A percentile compares a stretch with the other conserved stretches of the same genome.
Conservation (phyloP, 176 grass and related monocot species). For the Musa acuminata region DNA sequence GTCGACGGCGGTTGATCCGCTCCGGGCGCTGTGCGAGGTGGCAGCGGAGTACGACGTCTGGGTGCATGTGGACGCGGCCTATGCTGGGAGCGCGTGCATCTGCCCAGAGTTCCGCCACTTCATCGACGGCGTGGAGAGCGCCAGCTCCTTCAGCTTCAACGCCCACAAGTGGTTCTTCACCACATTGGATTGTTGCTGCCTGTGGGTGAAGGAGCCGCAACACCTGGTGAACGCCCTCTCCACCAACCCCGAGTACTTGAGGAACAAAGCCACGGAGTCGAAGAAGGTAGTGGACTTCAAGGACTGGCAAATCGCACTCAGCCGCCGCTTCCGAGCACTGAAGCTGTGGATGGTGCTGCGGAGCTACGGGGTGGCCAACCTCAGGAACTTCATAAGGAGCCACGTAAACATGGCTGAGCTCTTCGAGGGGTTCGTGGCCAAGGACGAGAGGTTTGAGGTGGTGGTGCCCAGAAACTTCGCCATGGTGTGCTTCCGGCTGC, state of each 20-base stretch:
- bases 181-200: conserved; percentile 61
- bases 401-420: conserved; percentile 40
- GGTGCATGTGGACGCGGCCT: conserved; percentile 56
- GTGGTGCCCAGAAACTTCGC: conserved; percentile 39
- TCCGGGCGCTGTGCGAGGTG: conserved; percentile 27
- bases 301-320: conserved; percentile 58
- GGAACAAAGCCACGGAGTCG: conserved; percentile 27
- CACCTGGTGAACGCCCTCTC: conserved; percentile 42
- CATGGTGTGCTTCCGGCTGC: conserved; percentile 50
- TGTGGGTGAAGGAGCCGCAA: conserved; percentile 35
- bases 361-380: conserved; percentile 44
- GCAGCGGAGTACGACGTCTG: conserved; percentile 12
- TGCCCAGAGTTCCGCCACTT: conserved; percentile 49
- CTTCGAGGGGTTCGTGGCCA: conserved; percentile 43
- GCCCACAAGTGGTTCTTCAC: conserved; percentile 60
- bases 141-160: conserved; percentile 56
- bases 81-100: conserved; percentile 33
- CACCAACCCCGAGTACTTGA: conserved; percentile 50
- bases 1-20: conserved; percentile 34
- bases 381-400: conserved; percentile 35
- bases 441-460: conserved; percentile 56
- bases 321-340: conserved; percentile 51
- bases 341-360: conserved; percentile 73
- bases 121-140: conserved; percentile 26
- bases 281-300: conserved; percentile 63